These are phyloP conservation scores for Coemansia sp. DNA, from an alignment of 192 early-diverging fungal species.

Conservation along the genomic window DNA sequence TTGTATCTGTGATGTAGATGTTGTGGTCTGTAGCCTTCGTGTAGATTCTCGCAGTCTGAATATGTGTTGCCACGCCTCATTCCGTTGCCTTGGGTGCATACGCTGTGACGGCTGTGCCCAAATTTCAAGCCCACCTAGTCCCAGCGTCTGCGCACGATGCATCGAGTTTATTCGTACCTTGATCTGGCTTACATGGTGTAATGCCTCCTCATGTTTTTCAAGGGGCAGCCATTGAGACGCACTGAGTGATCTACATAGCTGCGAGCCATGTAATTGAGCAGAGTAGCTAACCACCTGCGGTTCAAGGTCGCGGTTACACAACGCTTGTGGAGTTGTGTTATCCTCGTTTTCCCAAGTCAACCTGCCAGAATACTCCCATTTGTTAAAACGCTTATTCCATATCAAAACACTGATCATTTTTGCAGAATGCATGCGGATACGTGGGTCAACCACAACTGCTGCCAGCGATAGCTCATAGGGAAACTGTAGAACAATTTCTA, in stretches of 20 bases:
- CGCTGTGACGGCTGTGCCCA: constrained; percentile 13
- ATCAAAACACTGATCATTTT: neutral
- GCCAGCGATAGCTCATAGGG: constrained; percentile 3
- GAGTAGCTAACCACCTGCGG: neutral
- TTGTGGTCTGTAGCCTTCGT: neutral
- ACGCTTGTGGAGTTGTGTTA: neutral
- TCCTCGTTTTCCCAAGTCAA: neutral
- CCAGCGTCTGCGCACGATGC: neutral
- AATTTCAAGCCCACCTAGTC: constrained; percentile 2
- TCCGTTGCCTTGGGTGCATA: neutral
- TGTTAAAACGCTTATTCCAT: neutral
- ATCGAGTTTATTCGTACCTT: neutral
- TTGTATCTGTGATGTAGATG: neutral
- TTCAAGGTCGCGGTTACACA: constrained; percentile 5
- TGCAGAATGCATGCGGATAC: constrained; percentile 1
- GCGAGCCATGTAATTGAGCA: too few relatives aligned
- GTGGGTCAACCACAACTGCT: constrained; percentile 5
- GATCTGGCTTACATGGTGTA: constrained; percentile 2
- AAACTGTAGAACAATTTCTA: constrained; percentile 2
- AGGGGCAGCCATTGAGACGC: constrained; percentile 1
- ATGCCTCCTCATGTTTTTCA: neutral
- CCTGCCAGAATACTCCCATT: neutral
- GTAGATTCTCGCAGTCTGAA: too few relatives aligned
- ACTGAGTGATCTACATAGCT: too few relatives aligned
- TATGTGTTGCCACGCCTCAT: neutral